These are phyloP conservation scores for Kwoniella botswanensis DNA, from an alignment of 768 basidiomycete species.

Conservation along the genomic window DNA sequence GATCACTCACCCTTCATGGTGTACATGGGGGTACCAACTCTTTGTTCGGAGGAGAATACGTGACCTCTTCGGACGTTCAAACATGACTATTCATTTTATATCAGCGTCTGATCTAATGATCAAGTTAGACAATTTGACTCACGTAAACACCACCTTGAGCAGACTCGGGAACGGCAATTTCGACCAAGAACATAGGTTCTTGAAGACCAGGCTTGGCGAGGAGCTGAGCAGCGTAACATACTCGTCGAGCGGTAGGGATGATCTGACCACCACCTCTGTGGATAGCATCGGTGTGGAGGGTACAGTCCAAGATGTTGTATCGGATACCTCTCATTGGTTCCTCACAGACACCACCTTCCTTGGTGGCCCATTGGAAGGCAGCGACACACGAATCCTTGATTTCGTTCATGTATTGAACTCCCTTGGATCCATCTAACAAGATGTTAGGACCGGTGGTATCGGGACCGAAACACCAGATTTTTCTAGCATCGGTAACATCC, in stretches of 20 bases:
- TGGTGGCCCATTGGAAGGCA: slow-evolving; percentile 99
- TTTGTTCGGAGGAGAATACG: slow-evolving; percentile 96
- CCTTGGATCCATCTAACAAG: slow-evolving; percentile 97
- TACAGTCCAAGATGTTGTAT: slow-evolving; percentile 93
- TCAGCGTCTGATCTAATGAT: slow-evolving; percentile 9
- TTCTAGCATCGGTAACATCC: slow-evolving; percentile 99
- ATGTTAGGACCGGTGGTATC: slow-evolving; percentile 97
- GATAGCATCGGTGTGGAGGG: slow-evolving; percentile 96
- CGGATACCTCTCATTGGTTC: slow-evolving; percentile 99
- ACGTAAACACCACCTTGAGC: slow-evolving; percentile 96
- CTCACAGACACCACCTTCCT: slow-evolving; percentile 94
- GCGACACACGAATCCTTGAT: slow-evolving; percentile 99
- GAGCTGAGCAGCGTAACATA: slow-evolving; percentile 91
- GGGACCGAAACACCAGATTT: slow-evolving; percentile 99
- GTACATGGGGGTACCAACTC: slow-evolving; percentile 98
- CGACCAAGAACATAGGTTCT: slow-evolving; percentile 98
- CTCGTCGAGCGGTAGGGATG: slow-evolving; percentile 92
- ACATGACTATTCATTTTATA: slow-evolving; percentile 44
- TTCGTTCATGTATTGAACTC: slow-evolving; percentile 98
- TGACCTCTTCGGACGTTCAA: slow-evolving; percentile 95
- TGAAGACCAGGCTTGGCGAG: slow-evolving; percentile 89
- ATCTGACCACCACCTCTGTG: slow-evolving; percentile 95
- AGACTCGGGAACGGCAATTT: slow-evolving; percentile 96
- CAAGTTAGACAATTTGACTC: slow-evolving; percentile 19
- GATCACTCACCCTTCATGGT: slow-evolving; percentile 88